phyloP scores from a whole-genome alignment of 805 yeast species.

The Saccharomycopsis vini region DNA sequence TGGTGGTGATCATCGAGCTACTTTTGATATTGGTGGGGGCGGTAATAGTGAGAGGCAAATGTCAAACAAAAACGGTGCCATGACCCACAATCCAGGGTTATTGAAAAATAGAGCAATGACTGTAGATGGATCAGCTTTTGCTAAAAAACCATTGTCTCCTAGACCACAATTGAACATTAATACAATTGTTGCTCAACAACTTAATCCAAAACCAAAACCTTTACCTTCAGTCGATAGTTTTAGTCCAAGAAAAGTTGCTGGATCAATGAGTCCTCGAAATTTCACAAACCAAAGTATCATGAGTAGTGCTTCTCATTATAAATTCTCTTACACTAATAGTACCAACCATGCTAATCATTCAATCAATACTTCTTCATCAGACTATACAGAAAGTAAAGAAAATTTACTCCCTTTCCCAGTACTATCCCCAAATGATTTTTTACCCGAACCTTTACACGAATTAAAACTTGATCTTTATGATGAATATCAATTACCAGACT shows the following conservation, averaged over 20 bases:
- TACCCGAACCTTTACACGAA: conserved; percentile 49
- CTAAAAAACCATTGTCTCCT: neutral
- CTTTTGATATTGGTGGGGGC: neutral
- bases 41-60: neutral
- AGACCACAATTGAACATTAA: neutral
- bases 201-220: conserved; percentile 6
- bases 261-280: neutral
- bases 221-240: conserved; percentile 15
- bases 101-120: neutral
- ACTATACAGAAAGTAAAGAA: conserved; percentile 3
- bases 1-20: neutral
- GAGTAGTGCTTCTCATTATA: neutral
- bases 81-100: conserved; percentile 14
- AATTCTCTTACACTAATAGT: too few species aligned
- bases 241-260: too few species aligned
- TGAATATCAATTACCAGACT: conserved; percentile 40
- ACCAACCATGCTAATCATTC: neutral
- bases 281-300: neutral
- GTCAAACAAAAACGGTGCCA: conserved; percentile 4
- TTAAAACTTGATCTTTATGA: conserved; percentile 41
- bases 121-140: neutral
- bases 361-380: conserved; percentile 2
- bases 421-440: conserved; percentile 52
- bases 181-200: too few species aligned
- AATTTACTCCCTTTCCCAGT: conserved; percentile 51